A percentile compares a stretch with the other conserved stretches of the same genome.
phyloP scores from a whole-genome alignment of 164 flowering plant species.

The Chloranthus sessilifolius region DNA sequence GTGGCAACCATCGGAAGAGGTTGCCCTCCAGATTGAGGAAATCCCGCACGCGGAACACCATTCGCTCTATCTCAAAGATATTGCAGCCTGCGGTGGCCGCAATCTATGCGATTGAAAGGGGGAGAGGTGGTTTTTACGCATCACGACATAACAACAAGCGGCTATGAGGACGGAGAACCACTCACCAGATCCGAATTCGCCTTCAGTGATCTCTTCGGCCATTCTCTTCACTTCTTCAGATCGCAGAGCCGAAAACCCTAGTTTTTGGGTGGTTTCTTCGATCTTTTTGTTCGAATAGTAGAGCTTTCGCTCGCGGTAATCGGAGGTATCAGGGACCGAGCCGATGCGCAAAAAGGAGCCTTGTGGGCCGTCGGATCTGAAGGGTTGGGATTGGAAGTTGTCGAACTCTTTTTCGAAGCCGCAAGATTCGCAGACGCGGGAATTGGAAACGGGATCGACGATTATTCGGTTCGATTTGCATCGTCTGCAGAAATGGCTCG shows the following conservation, averaged over 20 bases:
- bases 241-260: constrained; percentile 28
- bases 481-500: too few relatives aligned
- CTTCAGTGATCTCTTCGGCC: constrained; percentile 52
- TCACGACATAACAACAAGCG: constrained; percentile 63
- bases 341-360: too few relatives aligned
- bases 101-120: constrained; percentile 48
- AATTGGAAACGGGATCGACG: too few relatives aligned
- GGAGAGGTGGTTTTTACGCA: constrained; percentile 32
- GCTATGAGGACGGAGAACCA: constrained; percentile 72
- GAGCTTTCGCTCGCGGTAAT: constrained; percentile 51
- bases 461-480: too few relatives aligned
- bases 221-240: constrained; percentile 33
- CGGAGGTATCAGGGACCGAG: too few relatives aligned
- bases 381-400: too few relatives aligned
- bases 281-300: constrained; percentile 43
- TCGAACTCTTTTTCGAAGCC: too few relatives aligned
- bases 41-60: constrained; percentile 57
- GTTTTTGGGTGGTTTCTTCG: constrained; percentile 26
- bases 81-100: constrained; percentile 40
- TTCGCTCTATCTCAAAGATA: constrained; percentile 56
- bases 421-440: too few relatives aligned
- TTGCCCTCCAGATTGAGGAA: constrained; percentile 50
- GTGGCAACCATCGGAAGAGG: constrained; percentile 66
- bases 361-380: too few relatives aligned
- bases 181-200: constrained; percentile 58